Evolutionary conservation across 2,329 filamentous ascomycete genomes (phyloP), one percentile per base, ranked within the genome.

Genomic region (Paramyrothecium roridum): DNA sequence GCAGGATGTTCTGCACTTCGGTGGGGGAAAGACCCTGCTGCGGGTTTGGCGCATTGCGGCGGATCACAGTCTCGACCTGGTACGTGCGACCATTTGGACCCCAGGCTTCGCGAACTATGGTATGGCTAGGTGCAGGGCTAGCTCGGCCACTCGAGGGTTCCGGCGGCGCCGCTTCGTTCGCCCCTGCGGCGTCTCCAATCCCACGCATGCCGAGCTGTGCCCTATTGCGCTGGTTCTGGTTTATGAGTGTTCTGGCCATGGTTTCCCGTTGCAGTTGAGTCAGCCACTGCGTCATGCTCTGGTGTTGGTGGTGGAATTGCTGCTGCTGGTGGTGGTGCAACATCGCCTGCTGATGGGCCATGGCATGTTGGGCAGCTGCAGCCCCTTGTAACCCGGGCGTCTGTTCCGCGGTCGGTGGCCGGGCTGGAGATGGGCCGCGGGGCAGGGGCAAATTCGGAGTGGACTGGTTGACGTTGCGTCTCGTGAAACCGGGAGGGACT

Each of bases 211-310:
- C 74, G 62, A 73, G 65, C 13, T 73, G 65, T 50, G 73, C 72
- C 53, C 76, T 67, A 30, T 67, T 69, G 50, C 73, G 68, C 58
- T 79, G 79, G 48, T 76, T 76, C 58, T 78, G 77, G 43, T 70
- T 75, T 53, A 71, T 69, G 51, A 73, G 69, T 54, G 69, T 76
- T 52, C 69, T 74, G 43, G 70, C 70, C 64, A 70, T 71, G 8
- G 75, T 75, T 52, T 81, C 78, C 26, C 74, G 70, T 57, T 80
- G 78, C n/a, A 80, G 64, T 48, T 77, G 77, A 21, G 68, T 74
- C 57, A 81, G 63, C 67, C 79, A 78, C 48, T 75, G 73, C 21
- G 72, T 71, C 68, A 78, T 71, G 19, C 72, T 68, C 53, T 77
- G 74, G 40, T 76, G 74, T 34, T 76, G 37, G 23, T 51, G 30